Evolutionary conservation across 495 filamentous ascomycete genomes (phyloP), one percentile per base, ranked within the genome.

Genomic region (Penicillium ochrochloron): DNA sequence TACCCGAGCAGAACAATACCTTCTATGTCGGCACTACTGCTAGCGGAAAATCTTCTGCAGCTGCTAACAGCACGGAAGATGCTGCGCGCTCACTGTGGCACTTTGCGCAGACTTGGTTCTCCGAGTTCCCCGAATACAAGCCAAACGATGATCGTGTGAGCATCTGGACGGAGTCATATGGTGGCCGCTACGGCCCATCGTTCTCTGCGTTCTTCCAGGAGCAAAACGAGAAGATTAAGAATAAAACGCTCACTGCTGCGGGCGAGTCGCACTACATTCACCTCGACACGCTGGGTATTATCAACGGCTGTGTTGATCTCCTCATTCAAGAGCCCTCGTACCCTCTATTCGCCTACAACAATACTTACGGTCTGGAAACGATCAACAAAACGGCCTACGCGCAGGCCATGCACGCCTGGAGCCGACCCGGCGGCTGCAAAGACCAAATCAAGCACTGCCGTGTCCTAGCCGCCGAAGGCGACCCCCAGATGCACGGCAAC

Each of bases 221-320:
- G 60, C 88, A 91, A 70, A 92, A 92, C 60, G 77, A 77, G 62
- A 78, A 64, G 75, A 86, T 79, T 65, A 78, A 67, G 64, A 83
- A 79, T 41, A 72, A 75, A 10, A 73, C 66, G 2, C 52, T 79
- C 42, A 59, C 65, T n/a, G 56, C 65, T 14, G 57, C 68, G 0
- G 70, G 66, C 0, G 74, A 74, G 17, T 69, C 73, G 2, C 75
- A 76, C 58, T 73, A 73, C 31, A 83, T 85, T 34, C 76, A 83
- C 51, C 69, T 85, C 11, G 80, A 84, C 56, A 84, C 83, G 0
- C 62, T 85, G 12, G 75, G 80, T 0, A 81, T 85, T 42, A 78
- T 92, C 54, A 93, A 94, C 71, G 91, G 90, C 41, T 93, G 92
- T 64, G 81, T 94, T 54, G 92, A 96, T 73, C 82, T 87, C 54